Base-by-base conservation (phyloP, 148 eudicot genomes). In the Silene uniflora region DNA sequence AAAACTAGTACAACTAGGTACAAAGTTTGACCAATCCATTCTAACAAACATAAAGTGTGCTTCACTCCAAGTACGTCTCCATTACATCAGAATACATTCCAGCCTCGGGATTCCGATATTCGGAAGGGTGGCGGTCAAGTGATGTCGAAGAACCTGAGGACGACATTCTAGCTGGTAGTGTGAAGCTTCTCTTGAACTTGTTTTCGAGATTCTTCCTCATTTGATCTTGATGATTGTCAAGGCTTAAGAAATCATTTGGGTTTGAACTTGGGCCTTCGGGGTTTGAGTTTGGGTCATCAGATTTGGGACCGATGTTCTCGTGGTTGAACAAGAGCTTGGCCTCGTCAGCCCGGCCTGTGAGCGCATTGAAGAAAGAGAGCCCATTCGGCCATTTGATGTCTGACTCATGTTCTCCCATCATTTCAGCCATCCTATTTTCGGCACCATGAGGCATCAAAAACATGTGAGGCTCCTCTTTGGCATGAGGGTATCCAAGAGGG, bases 341-440 rank as follows among this genome's bases (percentile, higher is more conserved):
- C 64, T 91, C 97, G 59, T 91, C 97, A 2, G 86, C 74, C 75
- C 89, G 79, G 46, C 97, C 97, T 0, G 93, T 91, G 3, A 94
- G 89, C 3, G 97, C 98, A 68, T 83, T 87, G 63, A 90, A 94
- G 85, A 94, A 86, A 11, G 89, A 83, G 46, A 91, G 73, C 21
- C 98, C 98, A 60, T 88, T 91, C 29, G 97, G 98, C 96, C 98
- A 94, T 35, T 94, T 94, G 86, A 90, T 86, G 71, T 90, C 97
- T 5, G 84, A 77, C 3, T 90, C 96, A 12, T 87, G 96, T 32
- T 88, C 91, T 24, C 86, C 89, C 79, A 87, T 85, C 93, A 90
- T 85, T 25, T 89, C 89, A 18, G 87, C 95, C 85, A 86, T 82
- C 61, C 87, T 80, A 19, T 89, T 87, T 78, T 89, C 90, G 0